phyloP scores from a whole-genome alignment of 305 asterid species.

The Fraxinus baroniana region DNA sequence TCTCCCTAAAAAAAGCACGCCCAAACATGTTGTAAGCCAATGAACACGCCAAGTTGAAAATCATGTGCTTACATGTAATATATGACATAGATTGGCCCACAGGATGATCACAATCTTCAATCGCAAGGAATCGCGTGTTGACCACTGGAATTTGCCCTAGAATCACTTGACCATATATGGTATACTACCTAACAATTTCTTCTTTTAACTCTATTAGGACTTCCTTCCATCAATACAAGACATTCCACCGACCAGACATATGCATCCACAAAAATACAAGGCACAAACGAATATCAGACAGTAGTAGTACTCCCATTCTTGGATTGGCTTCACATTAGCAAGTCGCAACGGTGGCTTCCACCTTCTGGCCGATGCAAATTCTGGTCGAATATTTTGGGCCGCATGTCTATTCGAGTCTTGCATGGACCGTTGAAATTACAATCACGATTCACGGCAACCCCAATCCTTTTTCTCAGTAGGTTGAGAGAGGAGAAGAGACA shows the following conservation, averaged over 20 bases:
- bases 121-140: background rate
- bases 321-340: background rate
- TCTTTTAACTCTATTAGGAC: background rate
- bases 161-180: background rate
- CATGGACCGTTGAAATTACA: background rate
- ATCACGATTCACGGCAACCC: no score
- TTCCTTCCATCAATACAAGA: background rate
- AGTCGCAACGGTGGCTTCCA: background rate
- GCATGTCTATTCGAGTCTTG: background rate
- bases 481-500: no score
- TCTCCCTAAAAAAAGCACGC: background rate
- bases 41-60: background rate
- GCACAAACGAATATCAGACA: background rate
- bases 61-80: background rate
- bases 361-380: background rate
- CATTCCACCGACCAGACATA: background rate
- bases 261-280: background rate
- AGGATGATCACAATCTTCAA: background rate
- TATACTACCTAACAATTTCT: background rate
- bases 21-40: background rate
- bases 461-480: no score
- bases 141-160: background rate
- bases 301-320: background rate
- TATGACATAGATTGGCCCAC: background rate
- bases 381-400: background rate